A percentile compares a stretch with the other conserved stretches of the same genome.
These are phyloP conservation scores for Penicillium thymicola DNA, from an alignment of 2,329 filamentous ascomycete species.

Conservation along the genomic window DNA sequence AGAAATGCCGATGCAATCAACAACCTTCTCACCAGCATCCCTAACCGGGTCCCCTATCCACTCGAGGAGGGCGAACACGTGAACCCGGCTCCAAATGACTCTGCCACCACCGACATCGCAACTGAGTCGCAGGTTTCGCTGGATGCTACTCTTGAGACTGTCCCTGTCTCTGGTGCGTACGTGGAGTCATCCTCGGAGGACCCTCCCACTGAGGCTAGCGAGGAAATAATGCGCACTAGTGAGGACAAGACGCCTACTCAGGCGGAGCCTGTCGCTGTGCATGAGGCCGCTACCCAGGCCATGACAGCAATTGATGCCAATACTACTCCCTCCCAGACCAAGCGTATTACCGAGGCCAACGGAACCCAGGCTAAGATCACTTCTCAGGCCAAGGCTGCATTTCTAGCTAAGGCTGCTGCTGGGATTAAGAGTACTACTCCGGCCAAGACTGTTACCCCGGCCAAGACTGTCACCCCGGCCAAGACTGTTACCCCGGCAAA, in stretches of 20 bases:
- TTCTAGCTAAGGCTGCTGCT: no score
- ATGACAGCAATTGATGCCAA: background rate
- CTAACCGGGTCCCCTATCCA: background rate
- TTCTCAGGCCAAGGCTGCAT: background rate
- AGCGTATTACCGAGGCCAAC: background rate
- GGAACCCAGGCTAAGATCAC: background rate
- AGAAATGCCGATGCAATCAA: background rate
- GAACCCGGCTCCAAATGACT: background rate
- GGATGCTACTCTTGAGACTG: background rate
- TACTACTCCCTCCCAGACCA: background rate
- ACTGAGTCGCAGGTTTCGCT: background rate
- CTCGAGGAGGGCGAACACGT: background rate
- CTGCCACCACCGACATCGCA: background rate
- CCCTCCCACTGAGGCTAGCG: background rate
- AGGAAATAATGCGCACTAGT: background rate
- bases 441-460: background rate
- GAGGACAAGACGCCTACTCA: background rate
- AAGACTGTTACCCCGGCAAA: background rate
- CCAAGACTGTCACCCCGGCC: background rate
- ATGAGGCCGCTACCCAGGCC: background rate
- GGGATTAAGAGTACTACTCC: no score
- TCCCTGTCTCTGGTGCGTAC: background rate
- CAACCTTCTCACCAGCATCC: background rate
- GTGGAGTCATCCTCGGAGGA: background rate
- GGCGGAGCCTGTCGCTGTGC: background rate